These are phyloP conservation scores for Candida awuae DNA, from an alignment of 805 yeast species.

Conservation along the genomic window DNA sequence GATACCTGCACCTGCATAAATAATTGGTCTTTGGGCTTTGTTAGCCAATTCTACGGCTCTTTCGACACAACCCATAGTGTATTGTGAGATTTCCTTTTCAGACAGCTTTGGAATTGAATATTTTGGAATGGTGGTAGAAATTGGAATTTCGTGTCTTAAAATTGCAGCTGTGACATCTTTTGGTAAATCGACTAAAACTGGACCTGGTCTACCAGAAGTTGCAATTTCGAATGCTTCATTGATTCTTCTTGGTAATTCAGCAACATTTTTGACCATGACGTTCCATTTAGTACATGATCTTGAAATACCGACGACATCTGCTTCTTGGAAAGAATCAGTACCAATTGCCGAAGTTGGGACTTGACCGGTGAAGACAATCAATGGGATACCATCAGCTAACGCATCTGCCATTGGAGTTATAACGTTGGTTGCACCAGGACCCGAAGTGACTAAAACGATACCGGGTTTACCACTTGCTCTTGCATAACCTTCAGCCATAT, in stretches of 20 bases:
- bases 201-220: slow-evolving; percentile 94
- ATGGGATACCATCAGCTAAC: slow-evolving; percentile 91
- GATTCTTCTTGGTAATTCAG: slow-evolving; percentile 89
- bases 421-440: slow-evolving; percentile 98
- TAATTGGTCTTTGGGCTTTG: slow-evolving; percentile 76
- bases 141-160: slow-evolving; percentile 79
- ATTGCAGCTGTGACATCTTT: slow-evolving; percentile 96
- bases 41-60: slow-evolving; percentile 75
- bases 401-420: slow-evolving; percentile 99
- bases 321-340: slow-evolving; percentile 98
- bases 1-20: slow-evolving; percentile 91
- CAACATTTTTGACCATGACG: slow-evolving; percentile 93
- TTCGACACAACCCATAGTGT: slow-evolving; percentile 63
- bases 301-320: slow-evolving; percentile 94
- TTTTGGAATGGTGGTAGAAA: slow-evolving; percentile 67
- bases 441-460: slow-evolving; percentile 96
- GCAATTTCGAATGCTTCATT: slow-evolving; percentile 98
- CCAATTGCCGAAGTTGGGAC: slow-evolving; percentile 94
- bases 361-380: slow-evolving; percentile 96
- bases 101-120: slow-evolving; percentile 64
- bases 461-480: slow-evolving; percentile 94
- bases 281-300: slow-evolving; percentile 99
- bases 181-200: slow-evolving; percentile 94
- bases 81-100: slow-evolving; percentile 59
- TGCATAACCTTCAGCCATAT: slow-evolving; percentile 99